These are phyloP conservation scores for Plectranthus barbatus DNA, from an alignment of 257 asterid species.

Conservation along the genomic window DNA sequence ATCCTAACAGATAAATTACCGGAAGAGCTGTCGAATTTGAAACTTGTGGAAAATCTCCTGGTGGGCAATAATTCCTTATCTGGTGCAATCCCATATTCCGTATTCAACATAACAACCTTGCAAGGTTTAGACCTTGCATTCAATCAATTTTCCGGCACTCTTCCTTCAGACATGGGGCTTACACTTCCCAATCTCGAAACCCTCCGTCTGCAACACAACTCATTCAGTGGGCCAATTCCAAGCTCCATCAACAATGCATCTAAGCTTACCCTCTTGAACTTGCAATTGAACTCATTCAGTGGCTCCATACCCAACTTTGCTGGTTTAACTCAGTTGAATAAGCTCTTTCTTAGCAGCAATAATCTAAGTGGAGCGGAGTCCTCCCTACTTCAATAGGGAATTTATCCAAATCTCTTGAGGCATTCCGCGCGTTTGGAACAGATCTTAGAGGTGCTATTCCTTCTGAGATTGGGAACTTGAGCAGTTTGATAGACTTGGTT, in stretches of 20 bases:
- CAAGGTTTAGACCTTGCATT: not conserved
- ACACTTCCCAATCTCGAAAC: conserved; percentile 13
- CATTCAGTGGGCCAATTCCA: conserved; percentile 6
- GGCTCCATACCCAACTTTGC: conserved; percentile 19
- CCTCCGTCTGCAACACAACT: conserved; percentile 1
- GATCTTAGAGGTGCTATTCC: conserved; percentile 25
- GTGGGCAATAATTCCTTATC: too few relatives aligned
- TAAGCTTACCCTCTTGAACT: conserved; percentile 6
- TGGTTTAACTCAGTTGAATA: not conserved
- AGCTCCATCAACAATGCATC: conserved; percentile 23
- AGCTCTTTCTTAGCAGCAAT: conserved; percentile 6
- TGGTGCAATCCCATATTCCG: too few relatives aligned
- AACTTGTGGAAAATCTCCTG: too few relatives aligned
- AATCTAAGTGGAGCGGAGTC: too few relatives aligned
- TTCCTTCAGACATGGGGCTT: not conserved
- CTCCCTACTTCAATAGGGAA: conserved; percentile 18
- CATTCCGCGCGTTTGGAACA: not conserved
- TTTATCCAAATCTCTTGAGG: conserved; percentile 16
- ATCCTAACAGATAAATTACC: too few relatives aligned
- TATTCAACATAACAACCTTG: too few relatives aligned
- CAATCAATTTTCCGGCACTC: not conserved
- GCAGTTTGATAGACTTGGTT: not conserved
- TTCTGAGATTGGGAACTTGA: conserved; percentile 14
- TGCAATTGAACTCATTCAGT: conserved; percentile 12
- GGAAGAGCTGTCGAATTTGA: too few relatives aligned